These are phyloP conservation scores for Cladophialophora immunda DNA, from an alignment of 2,329 filamentous ascomycete genomes.

Conservation along the genomic window DNA sequence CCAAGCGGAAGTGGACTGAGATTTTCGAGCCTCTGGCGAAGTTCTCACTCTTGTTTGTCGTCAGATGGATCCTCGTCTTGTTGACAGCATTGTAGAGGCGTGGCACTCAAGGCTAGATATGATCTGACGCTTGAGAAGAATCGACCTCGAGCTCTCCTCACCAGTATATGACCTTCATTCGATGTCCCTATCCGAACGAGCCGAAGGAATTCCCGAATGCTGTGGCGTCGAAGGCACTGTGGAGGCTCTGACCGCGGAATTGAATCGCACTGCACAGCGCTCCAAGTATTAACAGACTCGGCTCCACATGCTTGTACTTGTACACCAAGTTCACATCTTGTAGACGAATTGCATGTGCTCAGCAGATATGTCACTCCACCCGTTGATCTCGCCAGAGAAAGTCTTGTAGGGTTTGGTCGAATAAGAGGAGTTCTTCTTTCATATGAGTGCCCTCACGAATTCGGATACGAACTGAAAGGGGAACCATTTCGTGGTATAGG, in stretches of 20 bases:
- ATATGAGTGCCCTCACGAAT: neutral
- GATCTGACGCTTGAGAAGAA: neutral
- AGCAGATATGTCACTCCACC: neutral
- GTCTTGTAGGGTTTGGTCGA: neutral
- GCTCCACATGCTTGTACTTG: neutral
- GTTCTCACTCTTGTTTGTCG: neutral
- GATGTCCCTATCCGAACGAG: neutral
- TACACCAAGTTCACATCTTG: neutral
- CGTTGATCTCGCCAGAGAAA: neutral
- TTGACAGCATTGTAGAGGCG: neutral
- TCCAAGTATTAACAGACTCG: neutral
- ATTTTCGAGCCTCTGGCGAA: neutral
- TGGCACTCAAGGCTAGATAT: neutral
- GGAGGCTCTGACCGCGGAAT: neutral
- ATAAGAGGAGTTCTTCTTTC: neutral
- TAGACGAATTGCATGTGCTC: neutral
- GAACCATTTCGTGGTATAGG: neutral
- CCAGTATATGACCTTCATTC: no score
- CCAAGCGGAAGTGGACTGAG: neutral
- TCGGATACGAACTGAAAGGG: neutral
- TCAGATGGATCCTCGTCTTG: neutral
- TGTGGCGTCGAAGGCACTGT: neutral
- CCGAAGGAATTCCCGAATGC: neutral
- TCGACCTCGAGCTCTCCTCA: neutral
- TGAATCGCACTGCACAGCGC: neutral